A percentile compares a stretch with the other conserved stretches of the same genome.
phyloP scores from a whole-genome alignment of 164 flowering plant genomes.

The Magnolia officinalis region DNA sequence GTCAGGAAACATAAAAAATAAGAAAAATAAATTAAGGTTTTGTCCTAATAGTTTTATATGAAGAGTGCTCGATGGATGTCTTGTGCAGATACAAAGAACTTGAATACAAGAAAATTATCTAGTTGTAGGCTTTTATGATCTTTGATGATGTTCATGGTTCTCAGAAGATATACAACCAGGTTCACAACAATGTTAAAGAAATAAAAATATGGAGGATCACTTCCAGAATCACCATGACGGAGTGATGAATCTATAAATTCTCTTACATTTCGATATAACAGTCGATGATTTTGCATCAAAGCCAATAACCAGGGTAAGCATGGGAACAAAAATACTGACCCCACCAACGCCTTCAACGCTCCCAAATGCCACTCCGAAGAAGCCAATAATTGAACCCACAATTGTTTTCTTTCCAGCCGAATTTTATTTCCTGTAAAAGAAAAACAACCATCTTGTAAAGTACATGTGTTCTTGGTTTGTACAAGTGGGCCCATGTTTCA shows the following conservation, averaged over 20 bases:
- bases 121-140: neutral
- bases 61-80: no score
- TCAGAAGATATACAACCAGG: neutral
- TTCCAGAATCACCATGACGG: neutral
- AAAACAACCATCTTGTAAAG: no score
- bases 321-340: no score
- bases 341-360: no score
- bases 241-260: neutral
- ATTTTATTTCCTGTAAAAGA: constrained; percentile 61
- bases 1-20: no score
- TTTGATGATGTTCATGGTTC: neutral
- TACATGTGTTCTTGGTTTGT: no score
- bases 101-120: constrained; percentile 3
- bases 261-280: constrained; percentile 72
- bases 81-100: neutral
- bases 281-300: no score
- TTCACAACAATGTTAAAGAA: neutral
- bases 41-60: no score
- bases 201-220: neutral
- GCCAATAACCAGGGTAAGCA: no score
- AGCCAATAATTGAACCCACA: no score
- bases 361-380: no score
- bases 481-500: neutral
- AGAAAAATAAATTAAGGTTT: no score
- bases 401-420: constrained; percentile 59